These are phyloP conservation scores for Lobosporangium transversale DNA, from an alignment of 192 early-diverging fungal species.

Conservation along the genomic window DNA sequence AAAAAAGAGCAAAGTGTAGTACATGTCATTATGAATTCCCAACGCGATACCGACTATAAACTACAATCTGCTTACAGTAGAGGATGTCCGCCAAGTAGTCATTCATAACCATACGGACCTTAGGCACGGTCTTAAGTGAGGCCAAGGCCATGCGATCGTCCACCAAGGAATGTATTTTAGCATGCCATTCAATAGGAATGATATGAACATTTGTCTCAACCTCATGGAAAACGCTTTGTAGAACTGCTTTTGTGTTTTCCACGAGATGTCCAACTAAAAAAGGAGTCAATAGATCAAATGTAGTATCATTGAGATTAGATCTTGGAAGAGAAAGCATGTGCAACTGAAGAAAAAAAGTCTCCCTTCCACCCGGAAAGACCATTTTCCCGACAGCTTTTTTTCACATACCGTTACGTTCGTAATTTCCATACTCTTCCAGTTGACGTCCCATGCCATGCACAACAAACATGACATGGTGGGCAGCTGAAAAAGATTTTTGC, in stretches of 20 bases:
- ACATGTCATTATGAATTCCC: neutral
- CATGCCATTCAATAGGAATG: slow-evolving; percentile 58
- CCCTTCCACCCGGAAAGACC: neutral
- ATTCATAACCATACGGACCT: slow-evolving; percentile 59
- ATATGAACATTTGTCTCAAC: slow-evolving; percentile 47
- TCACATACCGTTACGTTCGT: slow-evolving; percentile 54
- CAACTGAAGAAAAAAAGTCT: too few relatives aligned
- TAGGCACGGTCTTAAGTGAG: slow-evolving; percentile 57
- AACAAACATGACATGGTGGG: slow-evolving; percentile 60
- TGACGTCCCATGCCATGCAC: slow-evolving; percentile 66
- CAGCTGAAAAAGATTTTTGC: slow-evolving; percentile 3
- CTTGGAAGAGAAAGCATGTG: too few relatives aligned
- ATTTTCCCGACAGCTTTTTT: neutral
- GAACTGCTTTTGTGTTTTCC: slow-evolving; percentile 40
- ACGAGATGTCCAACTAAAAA: slow-evolving; percentile 34
- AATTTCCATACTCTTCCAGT: slow-evolving; percentile 58
- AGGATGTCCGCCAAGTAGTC: slow-evolving; percentile 56
- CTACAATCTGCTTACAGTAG: slow-evolving; percentile 54
- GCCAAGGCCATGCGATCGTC: slow-evolving; percentile 53
- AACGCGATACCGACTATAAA: too few relatives aligned
- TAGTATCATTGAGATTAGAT: too few relatives aligned
- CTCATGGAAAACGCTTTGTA: slow-evolving; percentile 38
- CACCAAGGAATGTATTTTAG: slow-evolving; percentile 52
- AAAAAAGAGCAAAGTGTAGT: neutral
- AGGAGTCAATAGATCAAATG: too few relatives aligned